Evolutionary conservation across 1,139 yeast genomes (phyloP), one percentile per base, ranked within the genome.

Genomic region (Yamadazyma siamensis): DNA sequence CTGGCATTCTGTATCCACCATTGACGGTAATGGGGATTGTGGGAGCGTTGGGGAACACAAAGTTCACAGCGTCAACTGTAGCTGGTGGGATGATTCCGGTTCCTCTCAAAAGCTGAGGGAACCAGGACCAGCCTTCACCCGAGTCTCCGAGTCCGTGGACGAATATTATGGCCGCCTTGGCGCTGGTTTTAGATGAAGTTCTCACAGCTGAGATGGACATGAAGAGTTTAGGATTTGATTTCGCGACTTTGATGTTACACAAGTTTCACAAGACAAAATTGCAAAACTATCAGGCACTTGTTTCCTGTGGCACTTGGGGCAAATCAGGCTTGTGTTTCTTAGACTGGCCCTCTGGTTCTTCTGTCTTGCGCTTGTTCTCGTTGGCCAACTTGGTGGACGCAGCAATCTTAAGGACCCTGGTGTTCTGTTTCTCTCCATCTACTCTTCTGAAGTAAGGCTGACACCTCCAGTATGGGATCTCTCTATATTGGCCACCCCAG

Each of bases 401-500:
- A 2, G 75, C 74, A 17, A 67, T 60, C 34, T 63, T 57, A 29
- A 68, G 52, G n/a, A 50, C 47, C 21, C 71, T 50, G 0, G 65
- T 57, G 39, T 65, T 68, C 36, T 65, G 71, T 41, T 63, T 66
- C 34, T 65, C 68, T 18, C 95, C 96, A 52, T 85, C 72, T 1
- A 86, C 94, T 6, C 81, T 78, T 43, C 98, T 71, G 64, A 94
- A 88, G 53, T 86, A 85, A 2, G 98, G 98, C 58, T 91, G 98
- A 42, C 95, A 80, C 46, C 98, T 71, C 97, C 98, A 91, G 56
- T 83, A 89, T 3, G 98, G 98, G n/a, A 91, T 76, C 5, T 70
- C 72, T 52, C 78, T 78, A 54, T 91, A 91, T 13, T 69, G 47
- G 1, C 94, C 95, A 31, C 95, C 95, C 88, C 94, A 83, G 20